Base-by-base conservation (phyloP, 305 asterid species). In the Fraxinus paxiana region DNA sequence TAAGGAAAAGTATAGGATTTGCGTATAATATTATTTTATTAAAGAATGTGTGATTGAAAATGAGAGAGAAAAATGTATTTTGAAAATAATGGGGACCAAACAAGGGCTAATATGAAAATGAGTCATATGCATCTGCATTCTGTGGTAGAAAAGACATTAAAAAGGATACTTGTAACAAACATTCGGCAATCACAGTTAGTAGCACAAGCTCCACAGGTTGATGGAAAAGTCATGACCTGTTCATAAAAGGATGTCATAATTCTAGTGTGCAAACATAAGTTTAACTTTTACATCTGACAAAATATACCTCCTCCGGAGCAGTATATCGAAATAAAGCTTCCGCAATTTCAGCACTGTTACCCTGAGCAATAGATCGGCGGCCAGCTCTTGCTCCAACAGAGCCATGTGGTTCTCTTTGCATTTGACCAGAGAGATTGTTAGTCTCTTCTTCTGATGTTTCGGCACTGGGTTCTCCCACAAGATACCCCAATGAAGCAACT, bases 131-230 rank as follows among this genome's bases (percentile, higher is more conserved):
- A 69, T n/a, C 77, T 75, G 46, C 61, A 46, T 46, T 34, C 8
- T 15, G 26, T 46, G 18, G 18, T 56, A n/a, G 13, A 59, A 15
- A 51, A 41, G 31, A 15, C 8, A 10, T 13, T 4, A 28, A 82
- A 84, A 78, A 88, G 97, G 99, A 96, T 96, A 94, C 98, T 92
- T 15, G 97, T 94, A 83, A 91, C 88, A 56, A 91, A 96, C 99
- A 96, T 94, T 79, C 97, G 90, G 83, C 98, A 92, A 46, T 89
- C 98, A 28, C 96, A 91, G 22, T 28, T 84, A 30, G 87, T 80
- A 72, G 92, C 89, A 86, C 98, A 96, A 78, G 91, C 91, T 85
- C 97, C 94, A 87, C 99, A 96, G 12, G 94, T 91, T 72, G 98
- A 33, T 37, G 98, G 98, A 80, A 96, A 96, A 54, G 92, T 88